Evolutionary conservation across 768 basidiomycete genomes (phyloP).

Genomic region (Russula griseocarnosa): DNA sequence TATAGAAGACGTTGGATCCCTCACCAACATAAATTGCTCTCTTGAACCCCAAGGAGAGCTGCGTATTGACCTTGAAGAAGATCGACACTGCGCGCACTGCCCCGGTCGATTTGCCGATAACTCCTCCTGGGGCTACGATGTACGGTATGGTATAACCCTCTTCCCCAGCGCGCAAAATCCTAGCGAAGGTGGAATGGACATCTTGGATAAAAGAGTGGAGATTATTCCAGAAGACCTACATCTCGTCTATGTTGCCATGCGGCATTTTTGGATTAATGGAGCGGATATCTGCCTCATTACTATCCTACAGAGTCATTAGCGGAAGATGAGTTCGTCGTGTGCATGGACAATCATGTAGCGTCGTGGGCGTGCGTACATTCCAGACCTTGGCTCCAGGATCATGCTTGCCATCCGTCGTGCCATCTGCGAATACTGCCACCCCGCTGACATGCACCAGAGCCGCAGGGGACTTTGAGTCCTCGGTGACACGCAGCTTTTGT

Average conservation of each 20-base stretch:
- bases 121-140: constrained; percentile 15
- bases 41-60: not conserved
- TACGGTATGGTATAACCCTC: constrained; percentile 14
- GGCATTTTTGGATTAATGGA: constrained; percentile 15
- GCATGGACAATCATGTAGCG: not conserved
- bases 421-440: constrained; percentile 11
- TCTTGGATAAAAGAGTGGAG: not conserved
- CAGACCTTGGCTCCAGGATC: constrained; percentile 12
- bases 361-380: constrained; percentile 17
- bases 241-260: constrained; percentile 12
- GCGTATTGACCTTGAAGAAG: constrained; percentile 11
- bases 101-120: constrained; percentile 13
- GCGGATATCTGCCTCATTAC: constrained; percentile 19
- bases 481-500: constrained; percentile 13
- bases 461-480: constrained; percentile 2
- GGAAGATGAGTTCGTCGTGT: not conserved
- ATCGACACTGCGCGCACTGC: constrained; percentile 7
- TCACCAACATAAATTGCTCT: constrained; percentile 15
- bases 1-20: constrained; percentile 17
- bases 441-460: constrained; percentile 21
- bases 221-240: constrained; percentile 1
- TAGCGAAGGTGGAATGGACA: not conserved
- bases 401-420: constrained; percentile 13
- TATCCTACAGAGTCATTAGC: constrained; percentile 7
- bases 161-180: constrained; percentile 12